These are phyloP conservation scores for Aspergillus sp. DNA, from an alignment of 2,329 filamentous ascomycete genomes.

Conservation along the genomic window DNA sequence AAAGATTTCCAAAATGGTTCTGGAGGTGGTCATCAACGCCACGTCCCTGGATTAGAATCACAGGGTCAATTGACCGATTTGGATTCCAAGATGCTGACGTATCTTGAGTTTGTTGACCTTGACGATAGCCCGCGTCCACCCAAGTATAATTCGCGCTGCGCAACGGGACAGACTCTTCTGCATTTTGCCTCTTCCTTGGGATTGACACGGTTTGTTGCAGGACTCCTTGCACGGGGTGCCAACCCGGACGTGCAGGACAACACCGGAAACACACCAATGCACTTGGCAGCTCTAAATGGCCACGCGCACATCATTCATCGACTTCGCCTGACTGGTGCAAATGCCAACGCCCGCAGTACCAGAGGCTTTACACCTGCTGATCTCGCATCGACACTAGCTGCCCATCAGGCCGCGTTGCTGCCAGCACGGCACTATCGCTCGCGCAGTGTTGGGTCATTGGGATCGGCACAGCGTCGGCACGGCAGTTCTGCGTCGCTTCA, in stretches of 20 bases:
- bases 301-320: constrained; percentile 69
- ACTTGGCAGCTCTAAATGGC: constrained; percentile 70
- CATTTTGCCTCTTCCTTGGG: constrained; percentile 72
- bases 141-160: constrained; percentile 57
- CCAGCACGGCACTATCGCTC: constrained; percentile 59
- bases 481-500: constrained; percentile 62
- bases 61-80: constrained; percentile 46
- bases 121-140: constrained; percentile 65
- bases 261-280: constrained; percentile 73
- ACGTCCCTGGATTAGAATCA: constrained; percentile 37
- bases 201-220: constrained; percentile 67
- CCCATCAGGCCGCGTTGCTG: constrained; percentile 57
- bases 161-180: constrained; percentile 72
- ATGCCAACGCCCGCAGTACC: constrained; percentile 62
- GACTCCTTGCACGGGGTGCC: constrained; percentile 69
- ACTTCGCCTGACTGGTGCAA: constrained; percentile 65
- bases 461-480: constrained; percentile 45
- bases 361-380: constrained; percentile 66
- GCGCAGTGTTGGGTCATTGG: constrained; percentile 55
- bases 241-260: constrained; percentile 68
- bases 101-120: constrained; percentile 71
- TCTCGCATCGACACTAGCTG: constrained; percentile 59
- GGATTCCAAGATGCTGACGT: constrained; percentile 63
- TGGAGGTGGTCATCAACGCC: constrained; percentile 38
- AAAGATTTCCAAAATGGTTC: constrained; percentile 37